phyloP scores from a whole-genome alignment of 2,329 filamentous ascomycete species.

The Aspergillus tanneri region DNA sequence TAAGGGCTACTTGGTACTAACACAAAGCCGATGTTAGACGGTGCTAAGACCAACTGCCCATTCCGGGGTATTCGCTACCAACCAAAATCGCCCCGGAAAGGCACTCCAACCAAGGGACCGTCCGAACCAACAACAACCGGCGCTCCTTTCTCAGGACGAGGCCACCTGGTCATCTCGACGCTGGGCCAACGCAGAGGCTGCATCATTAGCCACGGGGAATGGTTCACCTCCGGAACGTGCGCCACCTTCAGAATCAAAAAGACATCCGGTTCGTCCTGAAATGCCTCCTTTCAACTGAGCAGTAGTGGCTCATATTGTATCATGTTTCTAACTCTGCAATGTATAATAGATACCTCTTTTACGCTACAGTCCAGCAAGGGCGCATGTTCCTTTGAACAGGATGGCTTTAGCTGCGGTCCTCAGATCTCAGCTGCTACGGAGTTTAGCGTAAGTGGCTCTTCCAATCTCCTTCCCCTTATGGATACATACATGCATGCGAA shows the following conservation, averaged over 20 bases:
- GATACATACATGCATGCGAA: not conserved
- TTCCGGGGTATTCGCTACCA: conserved; percentile 62
- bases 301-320: not conserved
- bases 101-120: conserved; percentile 36
- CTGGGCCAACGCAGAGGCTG: conserved; percentile 53
- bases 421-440: conserved; percentile 27
- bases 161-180: conserved; percentile 57
- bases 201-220: conserved; percentile 64
- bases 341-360: conserved; percentile 39
- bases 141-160: conserved; percentile 56
- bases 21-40: conserved; percentile 39
- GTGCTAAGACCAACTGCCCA: conserved; percentile 64
- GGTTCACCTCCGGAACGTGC: conserved; percentile 67
- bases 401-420: conserved; percentile 55
- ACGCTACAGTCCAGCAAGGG: conserved; percentile 61
- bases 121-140: conserved; percentile 33
- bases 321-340: not conserved
- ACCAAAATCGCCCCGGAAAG: conserved; percentile 52
- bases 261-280: conserved; percentile 29
- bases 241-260: conserved; percentile 53
- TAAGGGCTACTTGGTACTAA: too few relatives aligned
- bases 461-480: not conserved
- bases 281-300: not conserved
- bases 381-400: conserved; percentile 55
- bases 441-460: conserved; percentile 31